Evolutionary conservation across 805 yeast species (phyloP), one percentile per base, ranked within the genome.

Genomic region (Schwanniomyces occidentalis): DNA sequence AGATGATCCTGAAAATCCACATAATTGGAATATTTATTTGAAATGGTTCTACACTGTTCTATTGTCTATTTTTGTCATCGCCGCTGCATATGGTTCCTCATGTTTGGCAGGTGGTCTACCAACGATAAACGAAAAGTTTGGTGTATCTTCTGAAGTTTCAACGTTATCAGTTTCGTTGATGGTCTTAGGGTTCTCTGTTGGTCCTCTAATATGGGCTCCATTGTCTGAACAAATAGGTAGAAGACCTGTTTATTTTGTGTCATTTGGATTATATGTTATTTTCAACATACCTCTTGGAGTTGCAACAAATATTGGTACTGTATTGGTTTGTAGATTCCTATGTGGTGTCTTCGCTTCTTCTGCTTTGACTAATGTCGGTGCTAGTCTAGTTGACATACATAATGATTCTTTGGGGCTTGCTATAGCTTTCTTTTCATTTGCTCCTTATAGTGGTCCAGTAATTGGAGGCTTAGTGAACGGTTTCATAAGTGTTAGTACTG

Each of bases 81-180:
- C 88, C 51, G 96, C 91, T 19, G 97, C 97, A 2, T 89, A 86
- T 57, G 96, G 96, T 25, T 86, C 96, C 4, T 84, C 96, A 2
- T 84, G 91, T 55, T 83, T 87, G 49, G 82, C 95, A 16, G 95
- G 95, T 48, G 93, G 95, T 28, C 65, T 90, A 31, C 75, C 71
- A n/a, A 69, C 82, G 12, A 78, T 87, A 41, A 65, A 69, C 41
- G 82, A 82, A 9, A 72, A 78, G 49, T 87, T 71, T 57, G 63
- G 78, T 42, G 96, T 89, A 15, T 76, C 85, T 10, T 56, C 66
- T 2, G 96, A 85, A 57, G 96, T 88, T 14, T 78, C 96, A 7
- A 81, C 79, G 21, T 69, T 89, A 45, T 66, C 91, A 0, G 85
- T 90, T 45, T 85, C 96, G 1, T 63, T 89, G 22, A 88, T 87